Evolutionary conservation across 371 early-diverging fungal species (phyloP), one percentile per base, ranked within the genome.

Genomic region (Apophysomyces ossiformis): DNA sequence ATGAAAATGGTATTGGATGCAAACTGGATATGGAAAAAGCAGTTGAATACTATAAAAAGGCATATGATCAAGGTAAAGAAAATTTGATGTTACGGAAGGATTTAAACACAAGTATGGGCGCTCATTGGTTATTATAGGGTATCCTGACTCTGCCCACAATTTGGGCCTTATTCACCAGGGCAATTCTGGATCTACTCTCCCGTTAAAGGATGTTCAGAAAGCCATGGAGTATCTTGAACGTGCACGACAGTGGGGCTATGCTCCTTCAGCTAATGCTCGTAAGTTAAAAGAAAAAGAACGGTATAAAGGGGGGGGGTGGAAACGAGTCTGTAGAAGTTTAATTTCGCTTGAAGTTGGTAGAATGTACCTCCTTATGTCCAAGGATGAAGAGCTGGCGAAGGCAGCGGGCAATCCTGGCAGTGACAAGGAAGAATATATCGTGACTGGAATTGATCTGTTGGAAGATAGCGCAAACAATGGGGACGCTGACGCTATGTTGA

Each of bases 71-170:
- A 68, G 87, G 85, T 80, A 74, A 65, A 63, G n/a, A 13, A 47
- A 11, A 1, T 41, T 11, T 41, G 1, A 45, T 9, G 7, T 39
- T 21, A 61, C 21, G 36, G 37, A 45, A 13, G 13, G 16, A 45
- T n/a, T 12, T 7, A 26, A 50, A 9, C 8, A 21, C 54, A 50
- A 9, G 7, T 43, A 13, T 32, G n/a, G 7, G 5, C 8, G 61
- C 46, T 11, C 38, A 4, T 41, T 6, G 41, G 5, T 13, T 57
- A 32, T 5, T 21, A 43, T 68, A 85, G 85, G 87, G 5, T 87
- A 80, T 64, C 87, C 87, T 26, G 87, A 87, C 54, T 74, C 85
- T 58, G 87, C 86, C 3, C 87, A 87, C 61, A 87, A 87, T 68
- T 69, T 87, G 32, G 87, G 79, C 37, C 71, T 87, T 64, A 83